Evolutionary conservation across 805 yeast species (phyloP).

Genomic region (Kockiozyma suomiensis): DNA sequence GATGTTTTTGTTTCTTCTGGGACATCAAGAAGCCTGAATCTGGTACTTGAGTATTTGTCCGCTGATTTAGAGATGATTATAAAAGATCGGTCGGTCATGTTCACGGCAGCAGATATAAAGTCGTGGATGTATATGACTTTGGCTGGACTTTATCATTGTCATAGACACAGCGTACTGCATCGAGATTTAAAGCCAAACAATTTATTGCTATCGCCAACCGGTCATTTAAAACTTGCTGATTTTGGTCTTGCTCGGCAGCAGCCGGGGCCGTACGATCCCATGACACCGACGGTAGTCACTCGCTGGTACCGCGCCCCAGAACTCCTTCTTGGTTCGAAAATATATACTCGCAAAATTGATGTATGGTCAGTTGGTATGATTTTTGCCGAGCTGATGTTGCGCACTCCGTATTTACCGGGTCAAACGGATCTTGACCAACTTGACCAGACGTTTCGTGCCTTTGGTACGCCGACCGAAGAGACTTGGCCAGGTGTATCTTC

Average conservation of each 20-base stretch:
- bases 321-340: conserved; percentile 80
- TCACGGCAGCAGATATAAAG: conserved; percentile 84
- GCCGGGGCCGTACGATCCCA: conserved; percentile 65
- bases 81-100: conserved; percentile 73
- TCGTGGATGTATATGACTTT: conserved; percentile 94
- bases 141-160: conserved; percentile 94
- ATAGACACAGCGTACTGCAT: conserved; percentile 84
- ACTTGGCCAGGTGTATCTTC: conserved; percentile 88
- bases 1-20: conserved; percentile 72
- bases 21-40: conserved; percentile 56
- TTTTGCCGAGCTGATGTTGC: conserved; percentile 92
- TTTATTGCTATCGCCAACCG: conserved; percentile 80
- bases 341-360: conserved; percentile 87
- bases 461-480: conserved; percentile 93
- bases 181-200: conserved; percentile 55
- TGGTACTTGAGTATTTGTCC: conserved; percentile 92
- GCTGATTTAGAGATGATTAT: conserved; percentile 88
- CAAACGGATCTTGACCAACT: conserved; percentile 86
- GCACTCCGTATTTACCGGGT: conserved; percentile 95
- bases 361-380: conserved; percentile 96
- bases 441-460: conserved; percentile 89
- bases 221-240: conserved; percentile 92
- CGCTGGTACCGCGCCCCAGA: conserved; percentile 99
- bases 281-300: conserved; percentile 94
- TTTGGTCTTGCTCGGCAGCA: conserved; percentile 90